Percentiles rank a stretch among this genome's conserved stretches.
Evolutionary conservation across 345 rosid species (phyloP).

Genomic region (Eucalyptus melliodora): DNA sequence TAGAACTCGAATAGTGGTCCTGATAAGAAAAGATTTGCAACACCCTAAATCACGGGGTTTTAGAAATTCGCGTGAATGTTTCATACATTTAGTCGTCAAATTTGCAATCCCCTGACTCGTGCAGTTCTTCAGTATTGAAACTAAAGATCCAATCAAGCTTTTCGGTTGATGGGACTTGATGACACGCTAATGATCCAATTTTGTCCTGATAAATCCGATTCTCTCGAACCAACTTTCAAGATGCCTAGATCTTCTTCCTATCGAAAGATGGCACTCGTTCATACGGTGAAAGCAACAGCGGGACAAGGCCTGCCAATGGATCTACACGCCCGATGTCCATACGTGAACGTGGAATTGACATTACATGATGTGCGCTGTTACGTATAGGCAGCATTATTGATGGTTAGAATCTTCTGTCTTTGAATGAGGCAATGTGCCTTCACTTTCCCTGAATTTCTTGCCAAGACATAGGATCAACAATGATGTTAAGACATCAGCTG

Average conservation of each 20-base stretch:
- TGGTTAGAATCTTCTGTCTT: background rate
- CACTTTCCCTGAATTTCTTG: background rate
- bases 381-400: background rate
- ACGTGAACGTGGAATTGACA: background rate
- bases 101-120: background rate
- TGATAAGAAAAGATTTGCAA: background rate
- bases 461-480: background rate
- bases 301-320: background rate
- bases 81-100: background rate
- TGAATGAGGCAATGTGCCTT: background rate
- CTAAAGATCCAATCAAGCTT: background rate
- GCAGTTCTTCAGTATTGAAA: background rate
- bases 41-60: background rate
- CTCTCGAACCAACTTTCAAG: background rate
- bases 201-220: background rate
- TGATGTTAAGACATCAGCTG: background rate
- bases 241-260: background rate
- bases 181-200: background rate
- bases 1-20: background rate
- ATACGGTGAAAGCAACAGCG: background rate
- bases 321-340: background rate
- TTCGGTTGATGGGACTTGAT: background rate
- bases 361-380: background rate
- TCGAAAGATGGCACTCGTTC: background rate
- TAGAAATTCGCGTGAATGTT: background rate